Evolutionary conservation across 495 filamentous ascomycete genomes (phyloP).

Genomic region (Tuber aestivum): DNA sequence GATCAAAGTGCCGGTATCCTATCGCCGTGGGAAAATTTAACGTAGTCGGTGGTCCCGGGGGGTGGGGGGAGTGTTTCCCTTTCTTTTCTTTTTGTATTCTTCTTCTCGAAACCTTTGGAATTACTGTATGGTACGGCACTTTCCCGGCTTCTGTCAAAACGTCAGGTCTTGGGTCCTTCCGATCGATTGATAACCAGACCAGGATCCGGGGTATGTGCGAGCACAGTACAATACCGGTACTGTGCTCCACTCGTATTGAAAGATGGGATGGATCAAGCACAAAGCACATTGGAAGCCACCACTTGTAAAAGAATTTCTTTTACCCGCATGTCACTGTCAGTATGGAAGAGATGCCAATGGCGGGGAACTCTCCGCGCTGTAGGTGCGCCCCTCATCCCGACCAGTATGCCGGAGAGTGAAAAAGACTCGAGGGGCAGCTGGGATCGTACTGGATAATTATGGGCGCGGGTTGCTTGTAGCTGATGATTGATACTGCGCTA

Average conservation of each 20-base stretch:
- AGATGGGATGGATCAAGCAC: neutral
- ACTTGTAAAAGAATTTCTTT: neutral
- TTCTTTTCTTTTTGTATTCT: neutral
- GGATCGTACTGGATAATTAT: neutral
- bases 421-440: neutral
- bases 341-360: neutral
- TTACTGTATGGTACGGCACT: neutral
- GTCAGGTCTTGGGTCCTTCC: neutral
- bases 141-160: neutral
- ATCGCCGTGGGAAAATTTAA: neutral
- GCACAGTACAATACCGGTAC: no score
- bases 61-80: no score
- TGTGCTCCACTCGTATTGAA: no score
- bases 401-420: neutral
- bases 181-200: neutral
- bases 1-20: no score
- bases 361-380: neutral
- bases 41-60: no score
- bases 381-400: neutral
- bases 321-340: neutral
- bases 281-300: neutral
- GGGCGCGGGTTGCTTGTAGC: neutral
- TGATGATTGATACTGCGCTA: neutral
- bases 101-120: neutral
- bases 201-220: neutral